Conservation (phyloP, 169 alveolate species). For the Plasmodium vivax region DNA sequence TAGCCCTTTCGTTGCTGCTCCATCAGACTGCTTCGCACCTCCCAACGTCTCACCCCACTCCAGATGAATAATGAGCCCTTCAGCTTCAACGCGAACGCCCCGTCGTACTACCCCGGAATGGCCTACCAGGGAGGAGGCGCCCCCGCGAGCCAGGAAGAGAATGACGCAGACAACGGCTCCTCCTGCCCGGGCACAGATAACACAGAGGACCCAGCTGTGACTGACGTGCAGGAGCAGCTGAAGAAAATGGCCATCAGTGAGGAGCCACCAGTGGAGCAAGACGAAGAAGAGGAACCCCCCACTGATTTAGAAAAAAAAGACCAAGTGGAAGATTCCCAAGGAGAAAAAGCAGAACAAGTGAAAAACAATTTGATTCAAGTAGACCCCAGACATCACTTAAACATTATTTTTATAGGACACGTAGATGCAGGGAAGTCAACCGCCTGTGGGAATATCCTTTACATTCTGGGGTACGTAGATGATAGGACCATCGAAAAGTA, state of each 20-base stretch:
- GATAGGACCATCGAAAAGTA: slow-evolving; percentile 96
- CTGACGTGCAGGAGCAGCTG: not conserved
- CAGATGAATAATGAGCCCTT: slow-evolving; percentile 74
- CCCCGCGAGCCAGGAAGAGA: not conserved
- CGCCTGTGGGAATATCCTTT: slow-evolving; percentile 96
- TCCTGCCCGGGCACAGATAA: not conserved
- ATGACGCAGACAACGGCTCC: not conserved
- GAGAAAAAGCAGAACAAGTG: slow-evolving; percentile 3
- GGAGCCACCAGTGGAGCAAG: slow-evolving; percentile 2
- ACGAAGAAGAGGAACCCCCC: not conserved
- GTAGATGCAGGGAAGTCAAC: slow-evolving; percentile 99
- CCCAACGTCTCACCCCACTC: not conserved
- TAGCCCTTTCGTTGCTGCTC: not conserved
- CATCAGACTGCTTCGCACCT: not conserved
- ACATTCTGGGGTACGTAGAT: slow-evolving; percentile 94
- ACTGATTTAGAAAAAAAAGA: slow-evolving; percentile 1
- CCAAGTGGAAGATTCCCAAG: slow-evolving; percentile 15
- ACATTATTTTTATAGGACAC: slow-evolving; percentile 99
- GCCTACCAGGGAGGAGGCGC: not conserved
- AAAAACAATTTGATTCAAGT: slow-evolving; percentile 78
- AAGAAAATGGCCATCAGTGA: not conserved
- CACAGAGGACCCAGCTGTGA: not conserved
- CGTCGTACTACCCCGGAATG: slow-evolving; percentile 67
- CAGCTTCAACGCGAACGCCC: slow-evolving; percentile 60
- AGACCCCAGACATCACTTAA: slow-evolving; percentile 92